Evolutionary conservation across 2,329 filamentous ascomycete species (phyloP).

Genomic region (Penicillium hordei): DNA sequence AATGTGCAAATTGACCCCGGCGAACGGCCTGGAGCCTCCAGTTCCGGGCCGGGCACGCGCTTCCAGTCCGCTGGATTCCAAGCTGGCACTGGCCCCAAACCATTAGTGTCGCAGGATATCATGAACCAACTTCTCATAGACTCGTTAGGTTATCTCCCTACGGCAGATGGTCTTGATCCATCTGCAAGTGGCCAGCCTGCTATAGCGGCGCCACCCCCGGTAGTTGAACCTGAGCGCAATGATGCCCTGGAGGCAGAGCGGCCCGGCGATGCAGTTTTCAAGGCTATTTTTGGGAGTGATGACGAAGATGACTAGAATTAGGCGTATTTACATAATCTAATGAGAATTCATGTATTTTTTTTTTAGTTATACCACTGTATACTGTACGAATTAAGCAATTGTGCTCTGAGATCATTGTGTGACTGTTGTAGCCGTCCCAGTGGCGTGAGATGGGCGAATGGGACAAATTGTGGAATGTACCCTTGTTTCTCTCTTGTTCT

Average conservation of each 20-base stretch:
- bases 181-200: conserved; percentile 13
- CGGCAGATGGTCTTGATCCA: conserved; percentile 29
- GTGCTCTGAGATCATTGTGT: conserved; percentile 1
- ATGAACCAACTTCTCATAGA: conserved; percentile 58
- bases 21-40: conserved; percentile 37
- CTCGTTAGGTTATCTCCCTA: conserved; percentile 19
- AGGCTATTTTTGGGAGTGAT: conserved; percentile 89
- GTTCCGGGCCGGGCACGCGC: conserved; percentile 23
- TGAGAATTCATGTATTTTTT: not conserved
- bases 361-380: not conserved
- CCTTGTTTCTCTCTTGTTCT: not conserved
- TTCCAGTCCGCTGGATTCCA: conserved; percentile 39
- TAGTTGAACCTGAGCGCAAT: conserved; percentile 67
- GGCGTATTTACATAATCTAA: not conserved
- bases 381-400: not conserved
- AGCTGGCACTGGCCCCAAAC: conserved; percentile 36
- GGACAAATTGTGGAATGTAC: conserved; percentile 7
- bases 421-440: not conserved
- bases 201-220: conserved; percentile 14
- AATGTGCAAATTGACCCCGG: conserved; percentile 61
- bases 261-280: conserved; percentile 79
- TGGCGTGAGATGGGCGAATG: not conserved
- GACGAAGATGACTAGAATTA: conserved; percentile 61
- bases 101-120: conserved; percentile 55
- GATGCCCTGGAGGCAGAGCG: conserved; percentile 72